phyloP scores from a whole-genome alignment of 495 filamentous ascomycete species.

The Neurospora sp. region DNA sequence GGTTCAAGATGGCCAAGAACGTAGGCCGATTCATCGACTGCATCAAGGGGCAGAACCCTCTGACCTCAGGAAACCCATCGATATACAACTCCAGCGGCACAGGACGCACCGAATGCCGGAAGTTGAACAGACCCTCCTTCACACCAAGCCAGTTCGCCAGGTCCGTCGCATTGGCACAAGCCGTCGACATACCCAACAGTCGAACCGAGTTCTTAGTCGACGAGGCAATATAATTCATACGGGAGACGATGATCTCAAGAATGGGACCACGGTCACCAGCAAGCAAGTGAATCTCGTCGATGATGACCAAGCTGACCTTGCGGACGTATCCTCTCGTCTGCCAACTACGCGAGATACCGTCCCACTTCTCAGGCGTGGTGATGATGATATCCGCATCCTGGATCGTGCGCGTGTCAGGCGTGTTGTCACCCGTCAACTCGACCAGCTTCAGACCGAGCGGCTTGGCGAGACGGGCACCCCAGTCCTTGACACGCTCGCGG shows the following conservation, averaged over 20 bases:
- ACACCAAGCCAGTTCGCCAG: slow-evolving; percentile 96
- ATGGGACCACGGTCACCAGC: slow-evolving; percentile 94
- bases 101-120: slow-evolving; percentile 93
- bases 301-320: slow-evolving; percentile 92
- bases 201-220: slow-evolving; percentile 82
- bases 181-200: slow-evolving; percentile 95
- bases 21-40: slow-evolving; percentile 98
- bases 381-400: slow-evolving; percentile 95
- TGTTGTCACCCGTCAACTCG: slow-evolving; percentile 96
- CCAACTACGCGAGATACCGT: slow-evolving; percentile 97
- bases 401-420: slow-evolving; percentile 90
- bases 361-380: slow-evolving; percentile 98
- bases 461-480: slow-evolving; percentile 71
- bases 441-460: slow-evolving; percentile 87
- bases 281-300: slow-evolving; percentile 95
- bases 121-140: slow-evolving; percentile 95
- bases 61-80: slow-evolving; percentile 90
- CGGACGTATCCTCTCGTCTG: slow-evolving; percentile 92
- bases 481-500: slow-evolving; percentile 92
- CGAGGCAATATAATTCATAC: slow-evolving; percentile 98
- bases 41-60: slow-evolving; percentile 96
- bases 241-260: slow-evolving; percentile 96
- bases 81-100: slow-evolving; percentile 95
- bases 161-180: slow-evolving; percentile 91
- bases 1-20: slow-evolving; percentile 90